Percentiles rank a stretch among this genome's conserved stretches.
Evolutionary conservation across 2,329 filamentous ascomycete genomes (phyloP).

Genomic region (Xylariaceae sp.): DNA sequence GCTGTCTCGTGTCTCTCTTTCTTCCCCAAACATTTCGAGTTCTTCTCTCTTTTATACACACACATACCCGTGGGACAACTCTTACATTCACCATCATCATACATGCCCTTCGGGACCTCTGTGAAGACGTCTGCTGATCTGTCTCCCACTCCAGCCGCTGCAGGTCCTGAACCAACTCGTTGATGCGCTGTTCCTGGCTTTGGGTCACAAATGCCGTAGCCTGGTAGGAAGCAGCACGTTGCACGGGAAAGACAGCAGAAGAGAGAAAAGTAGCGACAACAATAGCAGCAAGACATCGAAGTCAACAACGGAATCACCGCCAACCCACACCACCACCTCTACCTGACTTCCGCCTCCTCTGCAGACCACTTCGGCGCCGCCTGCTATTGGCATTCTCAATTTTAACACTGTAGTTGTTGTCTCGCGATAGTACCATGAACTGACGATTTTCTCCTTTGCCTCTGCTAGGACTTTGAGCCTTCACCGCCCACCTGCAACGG

Average conservation of each 20-base stretch:
- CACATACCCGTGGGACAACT: background rate
- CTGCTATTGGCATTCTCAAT: conserved; percentile 7
- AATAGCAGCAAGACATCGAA: conserved; percentile 1
- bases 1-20: conserved; percentile 4
- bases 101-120: conserved; percentile 3
- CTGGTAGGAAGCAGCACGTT: conserved; percentile 27
- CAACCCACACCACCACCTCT: conserved; percentile 7
- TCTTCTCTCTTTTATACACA: conserved; percentile 1
- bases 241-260: conserved; percentile 14
- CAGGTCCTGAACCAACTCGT: conserved; percentile 21
- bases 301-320: conserved; percentile 4
- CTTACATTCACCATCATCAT: background rate
- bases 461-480: conserved; percentile 50
- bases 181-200: conserved; percentile 20
- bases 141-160: conserved; percentile 20
- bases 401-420: conserved; percentile 11
- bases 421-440: conserved; percentile 25
- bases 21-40: background rate
- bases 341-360: conserved; percentile 16
- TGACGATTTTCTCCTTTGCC: conserved; percentile 31
- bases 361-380: conserved; percentile 14
- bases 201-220: conserved; percentile 28
- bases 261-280: background rate
- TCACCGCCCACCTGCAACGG: conserved; percentile 44
- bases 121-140: conserved; percentile 23